Percentiles rank a stretch among this genome's conserved stretches.
These are phyloP conservation scores for Astrothelium subdiscretum DNA, from an alignment of 495 filamentous ascomycete genomes.

Conservation along the genomic window DNA sequence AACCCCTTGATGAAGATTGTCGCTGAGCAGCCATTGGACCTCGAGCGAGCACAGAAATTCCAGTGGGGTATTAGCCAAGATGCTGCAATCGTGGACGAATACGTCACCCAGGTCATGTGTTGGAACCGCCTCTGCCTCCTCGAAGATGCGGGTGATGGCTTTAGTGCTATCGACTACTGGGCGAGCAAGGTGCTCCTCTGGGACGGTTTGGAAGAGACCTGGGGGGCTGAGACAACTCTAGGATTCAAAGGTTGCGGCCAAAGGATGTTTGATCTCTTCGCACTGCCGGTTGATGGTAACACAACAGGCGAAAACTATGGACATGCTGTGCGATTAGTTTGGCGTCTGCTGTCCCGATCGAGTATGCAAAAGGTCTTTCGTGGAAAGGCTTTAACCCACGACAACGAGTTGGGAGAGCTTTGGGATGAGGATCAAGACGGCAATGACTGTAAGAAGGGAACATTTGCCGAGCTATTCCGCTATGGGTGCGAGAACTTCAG, in stretches of 20 bases:
- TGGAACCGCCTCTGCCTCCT: constrained; percentile 7
- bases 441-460: constrained; percentile 3
- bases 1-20: constrained; percentile 2
- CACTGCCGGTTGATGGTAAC: constrained; percentile 4
- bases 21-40: background rate
- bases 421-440: constrained; percentile 5
- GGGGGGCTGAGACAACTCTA: constrained; percentile 2
- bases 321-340: constrained; percentile 1
- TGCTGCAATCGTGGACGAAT: constrained; percentile 2
- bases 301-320: constrained; percentile 1
- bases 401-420: constrained; percentile 1
- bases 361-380: constrained; percentile 9
- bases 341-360: constrained; percentile 5
- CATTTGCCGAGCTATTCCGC: constrained; percentile 6
- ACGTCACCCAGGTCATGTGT: constrained; percentile 5
- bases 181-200: constrained; percentile 4
- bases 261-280: constrained; percentile 4
- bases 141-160: constrained; percentile 6
- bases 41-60: constrained; percentile 5
- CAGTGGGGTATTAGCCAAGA: constrained; percentile 4
- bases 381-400: constrained; percentile 1
- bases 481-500: constrained; percentile 3
- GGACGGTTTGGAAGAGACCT: constrained; percentile 4
- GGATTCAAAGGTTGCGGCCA: constrained; percentile 6
- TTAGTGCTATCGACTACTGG: constrained; percentile 6